These are phyloP conservation scores for Dunaliella salina DNA, from an alignment of 163 green algal species.

Conservation along the genomic window DNA sequence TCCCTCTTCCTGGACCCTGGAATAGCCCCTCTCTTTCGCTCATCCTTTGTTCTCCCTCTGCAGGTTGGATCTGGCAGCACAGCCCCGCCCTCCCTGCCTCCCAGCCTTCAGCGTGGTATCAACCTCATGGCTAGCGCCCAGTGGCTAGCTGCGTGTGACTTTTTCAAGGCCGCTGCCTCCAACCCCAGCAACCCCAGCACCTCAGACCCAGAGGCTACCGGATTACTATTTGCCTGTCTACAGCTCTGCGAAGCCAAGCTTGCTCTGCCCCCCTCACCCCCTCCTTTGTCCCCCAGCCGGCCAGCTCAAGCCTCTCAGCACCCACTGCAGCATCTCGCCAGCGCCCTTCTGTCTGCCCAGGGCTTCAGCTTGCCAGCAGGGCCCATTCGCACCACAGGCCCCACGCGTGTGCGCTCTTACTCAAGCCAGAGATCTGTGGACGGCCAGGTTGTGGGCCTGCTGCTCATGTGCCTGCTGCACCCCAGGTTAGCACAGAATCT, in stretches of 20 bases:
- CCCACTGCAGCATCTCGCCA: constrained; percentile 22
- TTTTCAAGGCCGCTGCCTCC: background rate
- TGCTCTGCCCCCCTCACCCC: too few relatives aligned
- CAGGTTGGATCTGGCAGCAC: too few relatives aligned
- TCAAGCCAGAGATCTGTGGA: too few relatives aligned
- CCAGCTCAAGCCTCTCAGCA: background rate
- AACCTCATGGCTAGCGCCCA: constrained; percentile 13
- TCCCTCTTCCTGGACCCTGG: too few relatives aligned
- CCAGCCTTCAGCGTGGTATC: constrained; percentile 7
- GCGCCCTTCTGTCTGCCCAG: constrained; percentile 6
- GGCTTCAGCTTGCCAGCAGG: background rate
- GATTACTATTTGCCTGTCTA: background rate
- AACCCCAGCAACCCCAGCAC: background rate
- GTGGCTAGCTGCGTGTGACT: constrained; percentile 24
- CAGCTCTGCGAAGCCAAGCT: constrained; percentile 8
- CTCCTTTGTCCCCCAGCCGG: background rate
- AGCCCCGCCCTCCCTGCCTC: background rate
- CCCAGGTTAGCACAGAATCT: too few relatives aligned
- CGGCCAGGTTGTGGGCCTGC: constrained; percentile 10
- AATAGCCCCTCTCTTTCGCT: too few relatives aligned
- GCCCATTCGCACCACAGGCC: background rate
- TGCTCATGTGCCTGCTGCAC: constrained; percentile 36
- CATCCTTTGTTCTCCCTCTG: too few relatives aligned
- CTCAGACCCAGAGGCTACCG: too few relatives aligned
- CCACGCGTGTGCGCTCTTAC: background rate